Percentiles rank a stretch among this genome's conserved stretches.
phyloP scores from a whole-genome alignment of 768 basidiomycete genomes.

The Lentinula sp. region DNA sequence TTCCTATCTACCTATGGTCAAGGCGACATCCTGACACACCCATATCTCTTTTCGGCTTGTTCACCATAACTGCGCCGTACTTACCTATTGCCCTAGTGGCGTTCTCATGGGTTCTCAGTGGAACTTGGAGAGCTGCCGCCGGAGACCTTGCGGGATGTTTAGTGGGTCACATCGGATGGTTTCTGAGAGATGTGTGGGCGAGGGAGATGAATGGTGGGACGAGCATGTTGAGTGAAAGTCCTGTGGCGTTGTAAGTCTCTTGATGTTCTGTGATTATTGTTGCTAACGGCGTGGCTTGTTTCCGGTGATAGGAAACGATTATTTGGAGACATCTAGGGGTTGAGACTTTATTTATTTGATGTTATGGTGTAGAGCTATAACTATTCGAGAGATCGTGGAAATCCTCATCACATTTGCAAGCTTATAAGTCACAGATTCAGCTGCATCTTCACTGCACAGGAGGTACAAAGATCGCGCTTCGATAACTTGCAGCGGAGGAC shows the following conservation, averaged over 20 bases:
- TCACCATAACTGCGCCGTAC: constrained; percentile 95
- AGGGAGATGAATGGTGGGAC: constrained; percentile 79
- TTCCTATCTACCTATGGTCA: constrained; percentile 97
- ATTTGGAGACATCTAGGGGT: constrained; percentile 43
- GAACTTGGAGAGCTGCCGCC: constrained; percentile 78
- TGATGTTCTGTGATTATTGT: neutral
- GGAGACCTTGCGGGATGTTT: constrained; percentile 81
- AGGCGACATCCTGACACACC: constrained; percentile 89
- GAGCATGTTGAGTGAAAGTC: constrained; percentile 68
- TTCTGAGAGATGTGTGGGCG: constrained; percentile 82
- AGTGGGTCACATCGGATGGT: constrained; percentile 85
- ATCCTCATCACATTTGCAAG: neutral
- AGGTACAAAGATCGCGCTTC: too few species aligned
- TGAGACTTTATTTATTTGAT: neutral
- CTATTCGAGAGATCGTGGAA: neutral
- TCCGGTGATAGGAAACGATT: constrained; percentile 48
- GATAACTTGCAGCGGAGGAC: too few species aligned
- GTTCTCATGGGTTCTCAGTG: constrained; percentile 79
- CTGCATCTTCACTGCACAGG: too few species aligned
- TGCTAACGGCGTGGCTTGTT: neutral
- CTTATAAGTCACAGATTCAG: too few species aligned
- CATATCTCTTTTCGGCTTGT: constrained; percentile 92
- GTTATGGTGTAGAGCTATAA: constrained; percentile 2
- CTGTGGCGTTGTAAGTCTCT: constrained; percentile 56
- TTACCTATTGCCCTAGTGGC: constrained; percentile 87